Evolutionary conservation across 768 basidiomycete species (phyloP), one percentile per base, ranked within the genome.

Genomic region (Mycena maculata): DNA sequence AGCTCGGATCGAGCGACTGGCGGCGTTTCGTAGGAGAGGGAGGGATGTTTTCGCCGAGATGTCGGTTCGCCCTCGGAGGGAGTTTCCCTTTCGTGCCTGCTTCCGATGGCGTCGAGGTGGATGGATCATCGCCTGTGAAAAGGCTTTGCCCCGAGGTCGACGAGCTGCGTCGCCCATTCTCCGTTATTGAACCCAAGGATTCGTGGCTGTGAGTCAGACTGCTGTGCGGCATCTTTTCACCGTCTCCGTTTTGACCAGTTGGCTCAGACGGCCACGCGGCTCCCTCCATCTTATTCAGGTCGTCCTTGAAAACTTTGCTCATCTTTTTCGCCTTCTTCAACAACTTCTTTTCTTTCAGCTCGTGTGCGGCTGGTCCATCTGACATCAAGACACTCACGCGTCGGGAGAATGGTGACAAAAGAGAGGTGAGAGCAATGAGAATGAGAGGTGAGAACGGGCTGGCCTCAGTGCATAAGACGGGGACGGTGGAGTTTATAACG

Each of bases 271-370:
- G 38, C n/a, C 27, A 23, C 22, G 57, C 28, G n/a, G 44, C 36
- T 41, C 27, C 52, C 42, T 53, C 49, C 45, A 57, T 45, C 39
- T n/a, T 18, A 31, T 54, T 30, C n/a, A 44, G 38, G 20, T 39
- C 59, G 30, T 83, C 79, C 39, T 81, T 81, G 44, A 87, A 80
- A 50, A 83, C 79, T 54, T 76, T 79, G 67, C 80, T 81, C 50
- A 87, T 74, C 67, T 83, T 86, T 39, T 81, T 76, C 27, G 80
- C 77, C 65, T 84, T 83, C 71, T 77, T 78, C 58, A 84, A 65
- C 55, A 82, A 71, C 66, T 74, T 78, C 67, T 82, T 83, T 57
- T 82, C 54, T 28, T 60, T 47, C 45, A 42, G 42, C 33, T 55
- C 44, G 39, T 47, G 33, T 4, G 57, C 9, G 10, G 64, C 20